These are phyloP conservation scores for Zygosaccharomyces kombuchaensis DNA, from an alignment of 805 yeast genomes.

Conservation along the genomic window DNA sequence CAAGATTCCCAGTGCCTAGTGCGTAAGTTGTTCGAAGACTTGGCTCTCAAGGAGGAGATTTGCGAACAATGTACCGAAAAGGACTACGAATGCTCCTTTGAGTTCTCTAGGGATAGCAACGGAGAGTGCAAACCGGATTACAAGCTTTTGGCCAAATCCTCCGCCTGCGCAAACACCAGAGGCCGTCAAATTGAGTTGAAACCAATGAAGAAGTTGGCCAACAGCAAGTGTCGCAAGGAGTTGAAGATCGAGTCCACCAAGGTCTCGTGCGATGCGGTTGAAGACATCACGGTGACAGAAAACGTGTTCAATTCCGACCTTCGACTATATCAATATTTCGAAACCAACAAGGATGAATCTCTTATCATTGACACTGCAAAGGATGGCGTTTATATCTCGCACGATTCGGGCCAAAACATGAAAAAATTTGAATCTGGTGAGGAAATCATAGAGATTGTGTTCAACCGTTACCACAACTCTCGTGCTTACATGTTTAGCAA, in stretches of 20 bases:
- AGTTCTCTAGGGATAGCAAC: conserved; percentile 37
- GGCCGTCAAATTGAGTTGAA: conserved; percentile 11
- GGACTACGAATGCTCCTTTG: conserved; percentile 69
- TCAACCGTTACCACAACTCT: conserved; percentile 46
- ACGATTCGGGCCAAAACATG: conserved; percentile 60
- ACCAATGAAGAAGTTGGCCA: conserved; percentile 18
- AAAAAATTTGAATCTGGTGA: conserved; percentile 34
- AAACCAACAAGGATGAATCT: conserved; percentile 53
- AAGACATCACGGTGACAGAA: conserved; percentile 36
- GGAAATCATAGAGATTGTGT: conserved; percentile 47
- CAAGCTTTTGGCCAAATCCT: conserved; percentile 18
- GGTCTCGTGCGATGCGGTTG: conserved; percentile 25
- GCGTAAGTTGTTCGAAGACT: conserved; percentile 37
- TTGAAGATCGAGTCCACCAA: conserved; percentile 27
- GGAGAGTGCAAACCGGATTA: conserved; percentile 48
- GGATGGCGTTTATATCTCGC: conserved; percentile 57
- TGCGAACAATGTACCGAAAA: conserved; percentile 57
- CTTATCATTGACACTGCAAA: conserved; percentile 55
- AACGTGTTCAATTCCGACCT: conserved; percentile 51
- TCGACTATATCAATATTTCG: conserved; percentile 47
- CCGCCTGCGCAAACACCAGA: conserved; percentile 17
- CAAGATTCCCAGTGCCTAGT: conserved; percentile 55
- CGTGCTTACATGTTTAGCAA: conserved; percentile 42
- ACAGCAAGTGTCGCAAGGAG: conserved; percentile 24
- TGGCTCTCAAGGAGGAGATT: conserved; percentile 42